A percentile compares a stretch with the other conserved stretches of the same genome.
Evolutionary conservation across 352 stramenopile genomes (phyloP).

Genomic region (Thraustotheca clavata): DNA sequence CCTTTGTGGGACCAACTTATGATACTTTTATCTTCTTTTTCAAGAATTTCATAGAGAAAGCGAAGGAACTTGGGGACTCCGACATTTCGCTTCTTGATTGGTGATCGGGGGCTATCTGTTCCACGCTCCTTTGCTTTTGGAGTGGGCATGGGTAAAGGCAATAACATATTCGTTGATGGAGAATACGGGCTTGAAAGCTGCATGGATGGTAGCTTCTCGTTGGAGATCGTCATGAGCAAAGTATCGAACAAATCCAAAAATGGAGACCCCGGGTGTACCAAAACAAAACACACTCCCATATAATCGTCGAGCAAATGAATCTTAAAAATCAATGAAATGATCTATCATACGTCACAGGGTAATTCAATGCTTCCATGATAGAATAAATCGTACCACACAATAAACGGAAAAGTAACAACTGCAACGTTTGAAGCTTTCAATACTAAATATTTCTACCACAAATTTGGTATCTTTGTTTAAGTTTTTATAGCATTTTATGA

Average conservation of each 20-base stretch:
- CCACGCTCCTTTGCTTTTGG: not conserved
- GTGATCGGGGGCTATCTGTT: not conserved
- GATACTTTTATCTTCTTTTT: constrained; percentile 42
- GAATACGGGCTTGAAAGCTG: not conserved
- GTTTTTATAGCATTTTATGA: no score
- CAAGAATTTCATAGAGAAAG: constrained; percentile 64
- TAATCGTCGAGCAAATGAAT: no score
- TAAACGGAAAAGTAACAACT: no score
- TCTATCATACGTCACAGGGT: no score
- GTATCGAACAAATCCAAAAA: not conserved
- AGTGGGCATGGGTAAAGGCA: not conserved
- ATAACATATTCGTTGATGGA: not conserved
- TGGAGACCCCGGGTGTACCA: not conserved
- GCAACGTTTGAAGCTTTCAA: no score
- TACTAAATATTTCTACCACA: no score
- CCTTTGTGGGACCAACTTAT: constrained; percentile 59
- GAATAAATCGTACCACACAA: no score
- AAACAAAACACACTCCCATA: no score
- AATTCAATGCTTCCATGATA: no score
- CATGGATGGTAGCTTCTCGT: not conserved
- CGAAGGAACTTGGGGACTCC: constrained; percentile 59
- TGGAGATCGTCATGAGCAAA: not conserved
- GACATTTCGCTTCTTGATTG: constrained; percentile 38
- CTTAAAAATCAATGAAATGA: no score
- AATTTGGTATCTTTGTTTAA: no score